A percentile compares a stretch with the other conserved stretches of the same genome.
Conservation (phyloP, 805 yeast genomes). For the Candida glaebosa region DNA sequence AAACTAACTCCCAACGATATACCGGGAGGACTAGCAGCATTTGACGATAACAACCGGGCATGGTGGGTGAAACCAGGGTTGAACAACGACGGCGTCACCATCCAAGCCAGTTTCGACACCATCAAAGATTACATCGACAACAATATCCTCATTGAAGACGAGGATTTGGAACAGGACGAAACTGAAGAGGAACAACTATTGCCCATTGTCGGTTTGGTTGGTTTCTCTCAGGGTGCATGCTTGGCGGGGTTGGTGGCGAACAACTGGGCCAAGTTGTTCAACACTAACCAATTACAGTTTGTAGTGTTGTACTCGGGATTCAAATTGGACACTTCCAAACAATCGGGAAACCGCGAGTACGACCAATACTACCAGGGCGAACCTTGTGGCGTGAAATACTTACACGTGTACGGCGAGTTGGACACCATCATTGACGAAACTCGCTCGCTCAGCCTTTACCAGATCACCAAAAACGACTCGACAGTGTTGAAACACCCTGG, state of each 20-base stretch:
- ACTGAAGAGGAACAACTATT: slow-evolving; percentile 19
- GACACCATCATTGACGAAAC: slow-evolving; percentile 83
- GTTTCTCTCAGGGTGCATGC: slow-evolving; percentile 95
- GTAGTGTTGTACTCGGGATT: slow-evolving; percentile 74
- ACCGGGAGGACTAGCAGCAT: slow-evolving; percentile 53
- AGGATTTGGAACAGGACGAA: slow-evolving; percentile 18
- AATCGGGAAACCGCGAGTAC: slow-evolving; percentile 24
- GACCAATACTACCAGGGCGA: slow-evolving; percentile 22
- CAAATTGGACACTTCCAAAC: slow-evolving; percentile 25
- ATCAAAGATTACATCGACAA: slow-evolving; percentile 50
- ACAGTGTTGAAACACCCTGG: slow-evolving; percentile 84
- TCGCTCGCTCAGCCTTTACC: slow-evolving; percentile 58
- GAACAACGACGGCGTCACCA: slow-evolving; percentile 40
- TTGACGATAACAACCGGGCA: slow-evolving; percentile 45
- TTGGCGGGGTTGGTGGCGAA: slow-evolving; percentile 68
- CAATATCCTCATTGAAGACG: slow-evolving; percentile 46
- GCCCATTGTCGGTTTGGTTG: slow-evolving; percentile 85
- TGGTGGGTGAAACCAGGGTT: slow-evolving; percentile 70
- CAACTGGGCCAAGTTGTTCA: slow-evolving; percentile 52
- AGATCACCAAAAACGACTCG: slow-evolving; percentile 39
- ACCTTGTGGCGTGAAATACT: slow-evolving; percentile 24
- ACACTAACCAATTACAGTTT: slow-evolving; percentile 52
- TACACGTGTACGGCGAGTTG: slow-evolving; percentile 81
- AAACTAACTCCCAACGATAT: slow-evolving; percentile 63
- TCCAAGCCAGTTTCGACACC: slow-evolving; percentile 49